Evolutionary conservation across 192 early-diverging fungal species (phyloP).

Genomic region (Gryganskiella cystojenkinii): DNA sequence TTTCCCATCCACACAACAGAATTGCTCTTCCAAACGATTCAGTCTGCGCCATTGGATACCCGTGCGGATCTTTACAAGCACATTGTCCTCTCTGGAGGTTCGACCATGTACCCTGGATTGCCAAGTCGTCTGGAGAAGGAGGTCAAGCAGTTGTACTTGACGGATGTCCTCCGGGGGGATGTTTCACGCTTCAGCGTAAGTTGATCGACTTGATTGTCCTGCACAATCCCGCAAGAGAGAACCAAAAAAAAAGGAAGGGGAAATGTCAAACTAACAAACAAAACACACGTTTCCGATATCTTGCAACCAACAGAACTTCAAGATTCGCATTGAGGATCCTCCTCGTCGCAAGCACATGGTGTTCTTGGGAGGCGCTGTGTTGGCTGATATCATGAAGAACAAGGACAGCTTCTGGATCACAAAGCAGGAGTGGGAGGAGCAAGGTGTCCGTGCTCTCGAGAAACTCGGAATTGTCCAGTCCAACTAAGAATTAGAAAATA

Average conservation of each 20-base stretch:
- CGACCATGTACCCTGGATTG: conserved; percentile 98
- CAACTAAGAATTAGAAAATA: no score
- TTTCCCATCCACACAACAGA: conserved; percentile 62
- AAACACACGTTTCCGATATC: neutral
- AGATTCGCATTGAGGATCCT: conserved; percentile 97
- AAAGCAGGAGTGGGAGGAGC: conserved; percentile 94
- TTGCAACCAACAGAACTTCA: conserved; percentile 82
- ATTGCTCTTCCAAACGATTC: conserved; percentile 92
- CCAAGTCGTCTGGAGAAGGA: conserved; percentile 98
- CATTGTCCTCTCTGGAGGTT: conserved; percentile 97
- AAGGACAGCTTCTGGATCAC: conserved; percentile 92
- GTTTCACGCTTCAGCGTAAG: conserved; percentile 79
- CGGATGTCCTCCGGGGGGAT: conserved; percentile 90
- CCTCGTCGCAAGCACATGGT: conserved; percentile 99
- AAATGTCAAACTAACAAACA: no score
- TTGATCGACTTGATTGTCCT: conserved; percentile 8
- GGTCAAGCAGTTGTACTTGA: conserved; percentile 94
- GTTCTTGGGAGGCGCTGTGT: conserved; percentile 96
- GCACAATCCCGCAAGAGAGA: no score
- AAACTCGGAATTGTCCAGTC: conserved; percentile 56
- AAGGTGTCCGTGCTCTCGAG: conserved; percentile 80
- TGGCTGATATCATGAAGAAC: conserved; percentile 95
- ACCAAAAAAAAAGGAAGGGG: no score
- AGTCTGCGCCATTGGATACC: conserved; percentile 91
- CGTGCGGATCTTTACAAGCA: conserved; percentile 96